Base-by-base conservation (phyloP, 768 basidiomycete species). In the Phaeotremella skinneri region DNA sequence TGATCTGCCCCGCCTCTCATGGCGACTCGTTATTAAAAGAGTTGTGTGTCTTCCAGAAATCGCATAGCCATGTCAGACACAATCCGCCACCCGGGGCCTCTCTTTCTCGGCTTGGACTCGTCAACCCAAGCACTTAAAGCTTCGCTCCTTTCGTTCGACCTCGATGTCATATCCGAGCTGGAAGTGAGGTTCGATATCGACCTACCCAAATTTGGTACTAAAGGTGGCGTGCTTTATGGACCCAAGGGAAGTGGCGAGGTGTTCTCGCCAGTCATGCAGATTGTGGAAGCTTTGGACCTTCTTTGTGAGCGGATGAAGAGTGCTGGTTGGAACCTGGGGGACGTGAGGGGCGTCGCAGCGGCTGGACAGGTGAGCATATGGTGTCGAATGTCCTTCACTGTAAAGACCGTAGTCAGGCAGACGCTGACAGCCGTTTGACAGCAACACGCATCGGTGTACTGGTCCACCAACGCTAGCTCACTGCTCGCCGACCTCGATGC, bases 271-370 rank as follows among this genome's bases (percentile, higher is more conserved):
- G 87, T 91, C 23, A 80, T 80, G 56, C 87, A 91, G 86, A 88
- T 88, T 84, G 78, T 91, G n/a, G 86, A 89, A 63, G 89, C 89
- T 14, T 80, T 91, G 65, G 91, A 94, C 76, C 76, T 90, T 47
- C 78, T 91, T 61, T 82, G 88, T 74, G 80, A 85, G 53, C 56
- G 67, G 49, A 64, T 78, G 42, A 70, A 75, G 53, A 48, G 34
- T 23, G 52, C 45, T 43, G 63, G 52, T 43, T 73, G 72, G 72
- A 58, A 60, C 13, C 31, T 66, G 13, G 60, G 59, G 6, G n/a
- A 54, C 1, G 70, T 69, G 6, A 43, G 56, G 31, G 61, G 67
- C 47, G 61, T 71, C 2, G 51, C 69, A 13, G 67, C 66, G 16
- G 66, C 72, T 34, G 66, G 70, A 27, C 64, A 69, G 59, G 69